Base-by-base conservation (phyloP, 2,329 filamentous ascomycete genomes). In the Hirsutella thompsonii region DNA sequence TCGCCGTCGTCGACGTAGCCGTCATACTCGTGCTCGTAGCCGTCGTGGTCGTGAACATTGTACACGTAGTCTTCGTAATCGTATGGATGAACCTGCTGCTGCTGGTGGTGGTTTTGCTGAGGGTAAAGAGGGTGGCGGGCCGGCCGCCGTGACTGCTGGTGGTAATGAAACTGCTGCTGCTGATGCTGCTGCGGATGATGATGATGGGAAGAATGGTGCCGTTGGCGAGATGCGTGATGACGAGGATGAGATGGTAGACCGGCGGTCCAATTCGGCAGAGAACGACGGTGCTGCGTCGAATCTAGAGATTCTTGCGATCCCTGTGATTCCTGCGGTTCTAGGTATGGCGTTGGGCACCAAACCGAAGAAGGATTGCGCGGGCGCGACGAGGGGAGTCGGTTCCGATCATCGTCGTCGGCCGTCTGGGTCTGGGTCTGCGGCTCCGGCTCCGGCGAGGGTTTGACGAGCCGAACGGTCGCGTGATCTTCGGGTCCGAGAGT, bases 391-490 rank as follows among this genome's bases (percentile, higher is more conserved):
- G 47, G 47, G 1, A 49, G 46, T 13, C 18, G 28, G 13, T 29
- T 38, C 42, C 49, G 44, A 39, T 47, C 46, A 16, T 55, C 51
- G 3, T 55, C 50, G 33, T 21, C 20, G 20, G 19, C n/a, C n/a
- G n/a, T n/a, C n/a, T n/a, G n/a, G n/a, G n/a, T n/a, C n/a, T n/a
- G n/a, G n/a, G n/a, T n/a, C n/a, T n/a, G n/a, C n/a, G n/a, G n/a
- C n/a, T n/a, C 11, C 9, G 53, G 51, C 26, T 55, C 53, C 1
- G 56, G 58, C 2, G 61, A 59, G 2, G 59, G 54, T n/a, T 56
- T 49, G 26, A 64, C 59, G 8, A 63, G 46, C 11, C 62, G 56
- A 55, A 65, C 56, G 9, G 59, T 63, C 1, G 59, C 51, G n/a
- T 20, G 23, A 3, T n/a, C 4, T 4, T 5, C 11, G 20, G 36